phyloP scores from a whole-genome alignment of 2,329 filamentous ascomycete species.

The Aspergillus sp. region DNA sequence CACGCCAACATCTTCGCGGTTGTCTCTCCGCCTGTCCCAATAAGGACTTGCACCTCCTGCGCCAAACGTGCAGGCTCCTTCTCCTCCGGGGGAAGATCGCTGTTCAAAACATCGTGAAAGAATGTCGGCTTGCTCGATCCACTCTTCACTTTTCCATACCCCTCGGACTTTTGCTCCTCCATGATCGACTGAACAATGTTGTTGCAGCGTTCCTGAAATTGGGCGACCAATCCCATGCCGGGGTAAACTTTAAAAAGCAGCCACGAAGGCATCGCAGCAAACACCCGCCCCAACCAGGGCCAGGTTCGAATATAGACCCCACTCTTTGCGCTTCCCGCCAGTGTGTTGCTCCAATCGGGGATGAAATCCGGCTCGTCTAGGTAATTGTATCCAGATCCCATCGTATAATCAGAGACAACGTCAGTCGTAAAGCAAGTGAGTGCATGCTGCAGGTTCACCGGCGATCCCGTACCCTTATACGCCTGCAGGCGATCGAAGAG shows the following conservation, averaged over 20 bases:
- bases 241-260: constrained; percentile 11
- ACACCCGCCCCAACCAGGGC: constrained; percentile 19
- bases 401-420: constrained; percentile 48
- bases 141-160: constrained; percentile 8
- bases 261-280: constrained; percentile 9
- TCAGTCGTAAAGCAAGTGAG: constrained; percentile 48
- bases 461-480: constrained; percentile 14
- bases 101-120: constrained; percentile 38
- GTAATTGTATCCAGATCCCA: constrained; percentile 29
- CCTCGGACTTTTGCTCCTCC: constrained; percentile 21
- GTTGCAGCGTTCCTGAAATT: constrained; percentile 23
- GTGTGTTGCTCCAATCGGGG: constrained; percentile 31
- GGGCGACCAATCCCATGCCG: constrained; percentile 19
- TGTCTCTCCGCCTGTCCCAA: constrained; percentile 34
- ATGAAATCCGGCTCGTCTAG: constrained; percentile 31
- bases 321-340: constrained; percentile 22
- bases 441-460: constrained; percentile 26
- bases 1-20: constrained; percentile 16
- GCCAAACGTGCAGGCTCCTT: constrained; percentile 38
- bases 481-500: constrained; percentile 25
- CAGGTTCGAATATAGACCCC: constrained; percentile 21
- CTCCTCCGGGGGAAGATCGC: constrained; percentile 34
- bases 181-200: constrained; percentile 16
- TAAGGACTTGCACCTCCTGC: constrained; percentile 36
- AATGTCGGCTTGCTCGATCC: constrained; percentile 27